These are phyloP conservation scores for Xylaria longipes DNA, from an alignment of 495 filamentous ascomycete genomes.

Conservation along the genomic window DNA sequence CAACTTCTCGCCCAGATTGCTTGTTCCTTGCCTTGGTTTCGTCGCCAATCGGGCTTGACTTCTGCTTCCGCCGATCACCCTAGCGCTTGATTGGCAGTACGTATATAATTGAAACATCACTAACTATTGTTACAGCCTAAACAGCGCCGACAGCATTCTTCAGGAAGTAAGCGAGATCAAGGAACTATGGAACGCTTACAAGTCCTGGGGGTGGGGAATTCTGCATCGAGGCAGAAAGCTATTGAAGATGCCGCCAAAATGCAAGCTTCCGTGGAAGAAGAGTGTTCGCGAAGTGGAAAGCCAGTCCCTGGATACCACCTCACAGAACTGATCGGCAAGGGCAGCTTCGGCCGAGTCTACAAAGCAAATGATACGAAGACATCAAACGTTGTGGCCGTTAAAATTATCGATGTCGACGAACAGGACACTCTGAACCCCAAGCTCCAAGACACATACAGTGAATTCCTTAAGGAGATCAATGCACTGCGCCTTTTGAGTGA, in stretches of 20 bases:
- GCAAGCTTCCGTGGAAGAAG: slow-evolving; percentile 56
- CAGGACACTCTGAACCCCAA: slow-evolving; percentile 76
- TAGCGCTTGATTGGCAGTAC: not conserved
- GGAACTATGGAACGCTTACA: slow-evolving; percentile 50
- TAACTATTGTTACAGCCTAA: slow-evolving; percentile 10
- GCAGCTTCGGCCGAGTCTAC: slow-evolving; percentile 94
- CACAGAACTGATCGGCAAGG: slow-evolving; percentile 91
- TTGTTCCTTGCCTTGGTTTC: not conserved
- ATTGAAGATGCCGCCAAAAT: slow-evolving; percentile 62
- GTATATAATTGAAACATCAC: not conserved
- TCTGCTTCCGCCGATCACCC: not conserved
- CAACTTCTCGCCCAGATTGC: not conserved
- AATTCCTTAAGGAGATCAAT: slow-evolving; percentile 87
- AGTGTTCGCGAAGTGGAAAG: slow-evolving; percentile 54
- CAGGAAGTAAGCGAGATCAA: slow-evolving; percentile 9
- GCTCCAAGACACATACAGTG: slow-evolving; percentile 79
- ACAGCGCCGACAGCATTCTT: slow-evolving; percentile 12
- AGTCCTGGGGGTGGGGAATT: slow-evolving; percentile 47
- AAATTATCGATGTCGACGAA: slow-evolving; percentile 94
- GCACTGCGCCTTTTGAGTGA: slow-evolving; percentile 85
- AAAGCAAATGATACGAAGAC: slow-evolving; percentile 69
- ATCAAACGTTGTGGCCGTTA: slow-evolving; percentile 82
- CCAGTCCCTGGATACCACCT: slow-evolving; percentile 70
- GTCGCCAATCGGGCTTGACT: not conserved
- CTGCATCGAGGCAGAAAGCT: slow-evolving; percentile 55